Conservation (phyloP, 805 yeast genomes). For the Candida ovalis region DNA sequence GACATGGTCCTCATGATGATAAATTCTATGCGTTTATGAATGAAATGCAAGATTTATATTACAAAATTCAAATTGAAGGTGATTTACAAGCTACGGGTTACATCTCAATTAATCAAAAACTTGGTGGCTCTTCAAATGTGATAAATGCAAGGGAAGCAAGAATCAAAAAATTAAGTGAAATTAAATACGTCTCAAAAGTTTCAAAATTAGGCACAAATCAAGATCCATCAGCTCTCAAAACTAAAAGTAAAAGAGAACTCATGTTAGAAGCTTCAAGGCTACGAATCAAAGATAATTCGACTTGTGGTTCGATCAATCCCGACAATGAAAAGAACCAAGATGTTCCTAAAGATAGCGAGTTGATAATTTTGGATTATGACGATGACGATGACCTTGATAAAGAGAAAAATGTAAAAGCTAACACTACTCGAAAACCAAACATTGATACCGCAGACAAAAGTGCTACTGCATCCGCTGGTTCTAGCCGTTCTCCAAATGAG, state of each 20-base stretch:
- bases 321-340: constrained; percentile 25
- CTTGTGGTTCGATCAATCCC: constrained; percentile 36
- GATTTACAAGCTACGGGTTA: constrained; percentile 44
- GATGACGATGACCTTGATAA: constrained; percentile 13
- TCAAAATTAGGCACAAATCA: constrained; percentile 32
- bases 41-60: constrained; percentile 50
- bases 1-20: constrained; percentile 75
- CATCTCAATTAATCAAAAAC: constrained; percentile 42
- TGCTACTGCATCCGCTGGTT: too few species aligned
- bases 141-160: constrained; percentile 35
- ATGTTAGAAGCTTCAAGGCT: constrained; percentile 62
- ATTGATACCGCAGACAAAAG: background rate
- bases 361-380: constrained; percentile 33
- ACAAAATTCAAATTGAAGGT: constrained; percentile 39
- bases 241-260: constrained; percentile 36
- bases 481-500: background rate
- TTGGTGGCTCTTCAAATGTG: constrained; percentile 35
- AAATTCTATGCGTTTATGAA: constrained; percentile 65
- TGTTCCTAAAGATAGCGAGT: constrained; percentile 43
- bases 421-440: background rate
- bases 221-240: background rate
- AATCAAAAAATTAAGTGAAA: constrained; percentile 36
- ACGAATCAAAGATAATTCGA: constrained; percentile 48
- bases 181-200: constrained; percentile 38
- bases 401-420: background rate